These are phyloP conservation scores for Stylosanthes scabra DNA, from an alignment of 331 rosid genomes.

Conservation along the genomic window DNA sequence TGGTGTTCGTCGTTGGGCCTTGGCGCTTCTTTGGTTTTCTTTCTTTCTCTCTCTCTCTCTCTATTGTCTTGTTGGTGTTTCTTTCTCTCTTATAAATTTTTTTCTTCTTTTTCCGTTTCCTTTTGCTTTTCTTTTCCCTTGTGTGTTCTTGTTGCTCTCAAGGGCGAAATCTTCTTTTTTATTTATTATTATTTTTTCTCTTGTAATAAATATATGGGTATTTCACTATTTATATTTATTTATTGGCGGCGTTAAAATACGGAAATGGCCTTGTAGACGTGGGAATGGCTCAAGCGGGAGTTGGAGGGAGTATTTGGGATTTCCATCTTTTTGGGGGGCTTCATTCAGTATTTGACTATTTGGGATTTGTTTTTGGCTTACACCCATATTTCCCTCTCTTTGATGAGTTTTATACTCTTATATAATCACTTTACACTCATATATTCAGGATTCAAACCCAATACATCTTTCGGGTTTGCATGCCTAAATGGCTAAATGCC, in stretches of 20 bases:
- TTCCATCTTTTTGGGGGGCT: too few species aligned
- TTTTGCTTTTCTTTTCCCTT: constrained; percentile 26
- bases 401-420: too few species aligned
- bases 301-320: neutral
- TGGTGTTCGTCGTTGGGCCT: neutral
- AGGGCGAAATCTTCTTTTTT: constrained; percentile 49
- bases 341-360: too few species aligned
- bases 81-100: neutral
- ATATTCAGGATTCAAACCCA: too few species aligned
- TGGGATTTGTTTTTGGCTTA: too few species aligned
- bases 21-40: constrained; percentile 37
- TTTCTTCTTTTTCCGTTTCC: constrained; percentile 38
- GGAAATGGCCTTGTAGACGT: constrained; percentile 2
- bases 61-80: constrained; percentile 1
- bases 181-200: neutral
- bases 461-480: too few species aligned
- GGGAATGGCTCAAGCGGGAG: neutral
- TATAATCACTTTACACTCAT: too few species aligned
- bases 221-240: neutral
- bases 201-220: neutral
- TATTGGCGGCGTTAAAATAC: constrained; percentile 13
- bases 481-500: too few species aligned
- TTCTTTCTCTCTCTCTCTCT: constrained; percentile 25
- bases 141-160: constrained; percentile 56
- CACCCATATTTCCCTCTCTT: too few species aligned